Percentiles rank a stretch among this genome's conserved stretches.
Conservation (phyloP, 129 eudicot species). For the Solidago caesia region DNA sequence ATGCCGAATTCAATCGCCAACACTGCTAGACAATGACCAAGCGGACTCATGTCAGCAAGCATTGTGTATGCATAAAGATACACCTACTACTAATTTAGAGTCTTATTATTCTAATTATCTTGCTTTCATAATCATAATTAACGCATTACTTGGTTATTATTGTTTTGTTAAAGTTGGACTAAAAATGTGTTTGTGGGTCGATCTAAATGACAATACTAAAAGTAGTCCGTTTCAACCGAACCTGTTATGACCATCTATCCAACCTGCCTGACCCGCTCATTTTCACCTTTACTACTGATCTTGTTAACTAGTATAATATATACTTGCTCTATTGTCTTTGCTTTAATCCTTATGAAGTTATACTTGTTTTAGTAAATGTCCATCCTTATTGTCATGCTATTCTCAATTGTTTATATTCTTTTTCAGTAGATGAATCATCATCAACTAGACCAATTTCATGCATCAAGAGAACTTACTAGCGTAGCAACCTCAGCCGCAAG, state of each 20-base stretch:
- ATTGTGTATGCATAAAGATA: no score
- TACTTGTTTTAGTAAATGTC: background rate
- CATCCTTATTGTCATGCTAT: background rate
- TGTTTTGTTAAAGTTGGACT: background rate
- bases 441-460: slow-evolving; percentile 46
- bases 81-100: no score
- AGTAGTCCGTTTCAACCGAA: background rate
- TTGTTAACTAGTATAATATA: background rate
- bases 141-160: background rate
- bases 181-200: background rate
- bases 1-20: no score
- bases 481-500: slow-evolving; percentile 78
- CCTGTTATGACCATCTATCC: background rate
- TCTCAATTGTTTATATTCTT: background rate
- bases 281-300: background rate
- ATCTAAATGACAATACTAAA: background rate
- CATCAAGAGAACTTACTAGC: slow-evolving; percentile 71
- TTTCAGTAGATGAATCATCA: slow-evolving; percentile 44
- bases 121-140: background rate
- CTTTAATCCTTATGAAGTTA: background rate
- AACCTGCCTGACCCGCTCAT: background rate
- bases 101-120: no score
- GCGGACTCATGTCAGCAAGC: no score
- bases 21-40: no score
- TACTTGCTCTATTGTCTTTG: background rate